These are phyloP conservation scores for Irpex rosettiformis DNA, from an alignment of 1,284 basidiomycete genomes.

Conservation along the genomic window DNA sequence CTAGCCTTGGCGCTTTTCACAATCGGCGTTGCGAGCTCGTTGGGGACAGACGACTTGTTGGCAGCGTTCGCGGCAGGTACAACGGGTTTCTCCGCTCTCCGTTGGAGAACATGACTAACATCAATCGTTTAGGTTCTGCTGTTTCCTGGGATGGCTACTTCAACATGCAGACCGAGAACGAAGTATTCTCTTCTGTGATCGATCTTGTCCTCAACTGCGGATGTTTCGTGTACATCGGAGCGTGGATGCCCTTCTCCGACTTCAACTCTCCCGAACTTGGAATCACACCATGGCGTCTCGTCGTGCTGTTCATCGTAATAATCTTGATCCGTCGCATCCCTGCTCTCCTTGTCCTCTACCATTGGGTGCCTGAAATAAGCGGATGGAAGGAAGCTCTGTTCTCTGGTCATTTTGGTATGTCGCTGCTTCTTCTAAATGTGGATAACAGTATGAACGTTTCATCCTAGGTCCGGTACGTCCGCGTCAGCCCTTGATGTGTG, in stretches of 20 bases:
- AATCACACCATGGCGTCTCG: conserved; percentile 71
- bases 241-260: conserved; percentile 77
- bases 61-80: conserved; percentile 90
- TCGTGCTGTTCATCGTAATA: conserved; percentile 65
- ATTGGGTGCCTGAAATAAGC: conserved; percentile 81
- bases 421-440: background rate
- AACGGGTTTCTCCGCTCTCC: conserved; percentile 13
- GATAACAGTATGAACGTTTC: conserved; percentile 37
- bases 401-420: conserved; percentile 80
- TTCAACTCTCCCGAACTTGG: conserved; percentile 64
- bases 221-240: conserved; percentile 89
- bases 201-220: conserved; percentile 83
- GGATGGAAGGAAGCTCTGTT: conserved; percentile 81
- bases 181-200: conserved; percentile 87
- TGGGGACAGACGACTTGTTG: conserved; percentile 85
- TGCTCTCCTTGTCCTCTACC: conserved; percentile 68
- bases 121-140: conserved; percentile 77
- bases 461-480: conserved; percentile 6
- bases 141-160: conserved; percentile 96
- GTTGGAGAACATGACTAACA: no score
- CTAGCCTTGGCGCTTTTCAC: conserved; percentile 81
- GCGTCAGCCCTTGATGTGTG: conserved; percentile 1
- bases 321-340: conserved; percentile 77
- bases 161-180: conserved; percentile 79
- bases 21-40: conserved; percentile 64